Evolutionary conservation across 1,139 yeast genomes (phyloP).

Genomic region (Kurtzmaniella quercitrusa): DNA sequence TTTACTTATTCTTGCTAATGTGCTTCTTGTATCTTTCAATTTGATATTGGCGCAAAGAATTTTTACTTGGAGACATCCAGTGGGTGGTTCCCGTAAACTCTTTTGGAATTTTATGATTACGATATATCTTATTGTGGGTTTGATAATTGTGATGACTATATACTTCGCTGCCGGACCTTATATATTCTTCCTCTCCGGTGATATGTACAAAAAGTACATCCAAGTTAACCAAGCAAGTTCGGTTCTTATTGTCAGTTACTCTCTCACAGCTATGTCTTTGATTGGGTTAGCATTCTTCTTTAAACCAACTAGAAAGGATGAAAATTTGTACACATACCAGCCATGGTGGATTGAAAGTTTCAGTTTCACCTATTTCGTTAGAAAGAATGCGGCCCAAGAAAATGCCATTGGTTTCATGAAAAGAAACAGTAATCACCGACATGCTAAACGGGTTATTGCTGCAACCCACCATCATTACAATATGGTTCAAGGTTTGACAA

Average conservation of each 20-base stretch:
- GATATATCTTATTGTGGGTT: conserved; percentile 52
- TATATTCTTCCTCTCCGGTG: conserved; percentile 47
- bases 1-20: conserved; percentile 53
- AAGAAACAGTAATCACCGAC: conserved; percentile 46
- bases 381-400: conserved; percentile 39
- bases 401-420: conserved; percentile 53
- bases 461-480: conserved; percentile 41
- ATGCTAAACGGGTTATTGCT: conserved; percentile 47
- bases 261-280: conserved; percentile 50
- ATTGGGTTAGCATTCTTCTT: conserved; percentile 49
- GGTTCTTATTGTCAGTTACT: conserved; percentile 53
- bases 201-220: conserved; percentile 46
- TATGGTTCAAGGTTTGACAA: conserved; percentile 41
- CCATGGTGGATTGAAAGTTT: conserved; percentile 79
- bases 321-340: conserved; percentile 56
- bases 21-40: conserved; percentile 53
- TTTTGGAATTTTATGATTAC: conserved; percentile 54
- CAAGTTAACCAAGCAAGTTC: conserved; percentile 58
- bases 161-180: conserved; percentile 65
- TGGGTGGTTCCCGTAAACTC: conserved; percentile 54
- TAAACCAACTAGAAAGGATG: conserved; percentile 55
- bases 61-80: conserved; percentile 82
- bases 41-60: conserved; percentile 71
- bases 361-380: conserved; percentile 50
- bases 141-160: conserved; percentile 63